Conservation (phyloP, 148 eudicot species). For the Camellia lanceoleosa region DNA sequence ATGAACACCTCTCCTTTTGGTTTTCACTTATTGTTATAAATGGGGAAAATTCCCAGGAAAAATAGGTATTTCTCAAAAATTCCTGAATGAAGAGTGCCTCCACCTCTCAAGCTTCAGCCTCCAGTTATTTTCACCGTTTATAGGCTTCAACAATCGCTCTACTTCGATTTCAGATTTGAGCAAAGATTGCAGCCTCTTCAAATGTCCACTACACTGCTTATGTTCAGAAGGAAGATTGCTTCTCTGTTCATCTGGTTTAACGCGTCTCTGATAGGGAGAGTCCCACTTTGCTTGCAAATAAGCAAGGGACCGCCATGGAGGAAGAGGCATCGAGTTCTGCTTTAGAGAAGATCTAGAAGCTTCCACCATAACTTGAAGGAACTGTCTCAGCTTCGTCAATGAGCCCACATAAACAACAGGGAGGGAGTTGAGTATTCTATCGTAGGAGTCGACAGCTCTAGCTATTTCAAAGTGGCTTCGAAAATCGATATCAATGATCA, state of each 20-base stretch:
- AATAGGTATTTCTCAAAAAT: conserved; percentile 29
- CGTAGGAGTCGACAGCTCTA: conserved; percentile 78
- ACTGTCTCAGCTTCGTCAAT: conserved; percentile 54
- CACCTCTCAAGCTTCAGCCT: conserved; percentile 45
- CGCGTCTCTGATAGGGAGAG: conserved; percentile 55
- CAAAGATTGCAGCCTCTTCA: conserved; percentile 57
- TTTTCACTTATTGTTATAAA: background rate
- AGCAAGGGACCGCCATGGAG: conserved; percentile 89
- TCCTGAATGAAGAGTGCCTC: conserved; percentile 32
- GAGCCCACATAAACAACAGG: conserved; percentile 75
- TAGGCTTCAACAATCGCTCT: conserved; percentile 44
- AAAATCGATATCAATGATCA: conserved; percentile 77
- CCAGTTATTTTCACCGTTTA: conserved; percentile 37
- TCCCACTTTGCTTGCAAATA: conserved; percentile 90
- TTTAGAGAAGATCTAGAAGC: conserved; percentile 76
- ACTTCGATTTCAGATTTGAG: conserved; percentile 53
- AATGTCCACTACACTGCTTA: conserved; percentile 59
- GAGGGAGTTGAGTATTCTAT: conserved; percentile 63
- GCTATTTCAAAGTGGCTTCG: conserved; percentile 96
- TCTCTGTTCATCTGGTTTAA: conserved; percentile 27
- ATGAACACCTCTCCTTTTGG: background rate
- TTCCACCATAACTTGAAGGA: conserved; percentile 81
- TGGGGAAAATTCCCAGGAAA: background rate
- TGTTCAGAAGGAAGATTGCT: conserved; percentile 30
- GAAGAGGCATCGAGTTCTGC: conserved; percentile 93